Evolutionary conservation across 495 filamentous ascomycete genomes (phyloP).

Genomic region (Choiromyces venosus): DNA sequence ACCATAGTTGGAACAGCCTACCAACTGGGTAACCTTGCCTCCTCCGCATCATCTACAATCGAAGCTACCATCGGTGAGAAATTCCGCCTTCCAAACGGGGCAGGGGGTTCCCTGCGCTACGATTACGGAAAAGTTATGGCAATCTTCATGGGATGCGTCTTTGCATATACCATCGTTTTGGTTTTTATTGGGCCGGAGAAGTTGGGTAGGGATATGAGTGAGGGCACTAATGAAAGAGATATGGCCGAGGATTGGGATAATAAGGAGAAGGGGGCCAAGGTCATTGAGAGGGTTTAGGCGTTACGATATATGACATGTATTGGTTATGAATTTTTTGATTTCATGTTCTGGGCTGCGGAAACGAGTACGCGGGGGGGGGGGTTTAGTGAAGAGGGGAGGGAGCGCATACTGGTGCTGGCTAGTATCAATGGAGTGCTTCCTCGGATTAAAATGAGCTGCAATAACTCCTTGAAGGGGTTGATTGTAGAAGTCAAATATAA

Average conservation of each 20-base stretch:
- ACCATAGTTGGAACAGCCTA: conserved; percentile 62
- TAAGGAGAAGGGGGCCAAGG: not conserved
- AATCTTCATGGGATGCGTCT: conserved; percentile 93
- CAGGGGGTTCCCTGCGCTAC: conserved; percentile 53
- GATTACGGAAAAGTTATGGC: conserved; percentile 86
- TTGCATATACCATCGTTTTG: conserved; percentile 68
- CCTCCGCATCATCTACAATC: conserved; percentile 55
- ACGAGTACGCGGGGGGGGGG: not conserved
- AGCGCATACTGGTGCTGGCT: not conserved
- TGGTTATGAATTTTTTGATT: not conserved
- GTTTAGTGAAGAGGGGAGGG: not conserved
- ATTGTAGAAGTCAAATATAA: not conserved
- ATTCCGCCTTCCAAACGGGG: conserved; percentile 63
- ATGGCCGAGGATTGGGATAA: conserved; percentile 1
- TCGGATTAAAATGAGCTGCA: not conserved
- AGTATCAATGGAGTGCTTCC: not conserved
- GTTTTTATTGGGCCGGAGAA: conserved; percentile 74
- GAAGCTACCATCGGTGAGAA: conserved; percentile 56
- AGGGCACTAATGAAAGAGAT: conserved; percentile 12
- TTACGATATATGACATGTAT: not conserved
- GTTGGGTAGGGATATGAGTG: conserved; percentile 43
- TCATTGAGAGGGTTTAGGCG: conserved; percentile 7
- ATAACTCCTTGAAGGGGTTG: not conserved
- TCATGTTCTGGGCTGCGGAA: not conserved
- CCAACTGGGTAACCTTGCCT: conserved; percentile 70